Conservation (phyloP, 164 flowering plant genomes). For the Vitis cinerea region DNA sequence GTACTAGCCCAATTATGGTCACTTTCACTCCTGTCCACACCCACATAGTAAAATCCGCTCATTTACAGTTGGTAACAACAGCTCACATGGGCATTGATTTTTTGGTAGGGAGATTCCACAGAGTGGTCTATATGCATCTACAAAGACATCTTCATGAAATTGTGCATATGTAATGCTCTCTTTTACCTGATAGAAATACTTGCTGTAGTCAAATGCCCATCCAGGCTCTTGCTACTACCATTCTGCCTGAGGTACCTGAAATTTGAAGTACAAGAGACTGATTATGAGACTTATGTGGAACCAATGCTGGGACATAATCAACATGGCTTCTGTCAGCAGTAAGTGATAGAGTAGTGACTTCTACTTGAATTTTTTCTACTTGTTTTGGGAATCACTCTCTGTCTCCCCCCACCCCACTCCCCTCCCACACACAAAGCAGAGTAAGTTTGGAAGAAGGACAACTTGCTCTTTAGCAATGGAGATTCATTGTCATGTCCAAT, state of each 20-base stretch:
- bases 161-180: background rate
- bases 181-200: background rate
- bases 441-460: background rate
- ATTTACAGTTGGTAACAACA: slow-evolving; percentile 34
- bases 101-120: slow-evolving; percentile 7
- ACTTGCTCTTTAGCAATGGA: slow-evolving; percentile 10
- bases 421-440: background rate
- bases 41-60: slow-evolving; percentile 17
- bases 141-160: slow-evolving; percentile 1
- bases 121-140: slow-evolving; percentile 4
- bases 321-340: slow-evolving; percentile 3
- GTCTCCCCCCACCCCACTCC: too few species aligned
- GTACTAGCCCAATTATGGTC: slow-evolving; percentile 24
- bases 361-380: slow-evolving; percentile 7
- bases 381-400: background rate
- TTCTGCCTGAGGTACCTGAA: background rate
- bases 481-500: slow-evolving; percentile 16
- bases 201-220: background rate
- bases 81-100: slow-evolving; percentile 21
- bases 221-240: background rate
- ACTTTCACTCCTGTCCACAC: slow-evolving; percentile 26
- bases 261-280: slow-evolving; percentile 2
- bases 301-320: slow-evolving; percentile 11
- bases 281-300: background rate
- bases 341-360: slow-evolving; percentile 2